phyloP scores from a whole-genome alignment of 2,329 filamentous ascomycete genomes.

The Calonectria pseudoturangicola region DNA sequence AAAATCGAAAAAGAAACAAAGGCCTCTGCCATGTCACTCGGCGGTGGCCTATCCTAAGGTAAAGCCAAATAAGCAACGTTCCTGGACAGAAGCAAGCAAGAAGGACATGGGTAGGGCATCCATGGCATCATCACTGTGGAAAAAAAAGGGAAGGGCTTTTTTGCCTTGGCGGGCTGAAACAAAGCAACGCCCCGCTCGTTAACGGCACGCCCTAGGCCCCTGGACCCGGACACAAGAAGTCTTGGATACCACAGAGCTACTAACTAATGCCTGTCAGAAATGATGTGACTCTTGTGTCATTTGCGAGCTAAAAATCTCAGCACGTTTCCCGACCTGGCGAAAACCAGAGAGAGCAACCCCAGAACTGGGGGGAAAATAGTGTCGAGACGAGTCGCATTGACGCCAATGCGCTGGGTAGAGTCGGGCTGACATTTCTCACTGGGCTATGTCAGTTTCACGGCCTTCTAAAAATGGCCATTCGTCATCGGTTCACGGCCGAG shows the following conservation, averaged over 20 bases:
- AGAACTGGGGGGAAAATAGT: constrained; percentile 23
- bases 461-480: constrained; percentile 44
- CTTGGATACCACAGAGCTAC: constrained; percentile 46
- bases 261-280: constrained; percentile 46
- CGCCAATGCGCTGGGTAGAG: not conserved
- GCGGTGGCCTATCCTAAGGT: constrained; percentile 1
- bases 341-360: constrained; percentile 40
- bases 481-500: constrained; percentile 49
- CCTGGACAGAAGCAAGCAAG: constrained; percentile 39
- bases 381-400: constrained; percentile 36
- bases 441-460: constrained; percentile 11
- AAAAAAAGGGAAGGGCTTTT: constrained; percentile 40
- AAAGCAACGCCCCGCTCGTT: constrained; percentile 47
- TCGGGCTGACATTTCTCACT: constrained; percentile 13
- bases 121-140: constrained; percentile 29
- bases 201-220: constrained; percentile 47
- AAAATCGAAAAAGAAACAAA: constrained; percentile 22
- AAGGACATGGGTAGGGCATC: constrained; percentile 47
- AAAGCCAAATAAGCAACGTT: constrained; percentile 31
- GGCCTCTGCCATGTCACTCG: constrained; percentile 7
- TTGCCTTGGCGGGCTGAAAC: constrained; percentile 44
- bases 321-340: constrained; percentile 39
- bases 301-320: constrained; percentile 42
- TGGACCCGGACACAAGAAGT: constrained; percentile 18
- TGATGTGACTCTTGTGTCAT: constrained; percentile 57